A percentile compares a stretch with the other conserved stretches of the same genome.
Evolutionary conservation across 352 stramenopile genomes (phyloP).

Genomic region (Pythium oligandrum): DNA sequence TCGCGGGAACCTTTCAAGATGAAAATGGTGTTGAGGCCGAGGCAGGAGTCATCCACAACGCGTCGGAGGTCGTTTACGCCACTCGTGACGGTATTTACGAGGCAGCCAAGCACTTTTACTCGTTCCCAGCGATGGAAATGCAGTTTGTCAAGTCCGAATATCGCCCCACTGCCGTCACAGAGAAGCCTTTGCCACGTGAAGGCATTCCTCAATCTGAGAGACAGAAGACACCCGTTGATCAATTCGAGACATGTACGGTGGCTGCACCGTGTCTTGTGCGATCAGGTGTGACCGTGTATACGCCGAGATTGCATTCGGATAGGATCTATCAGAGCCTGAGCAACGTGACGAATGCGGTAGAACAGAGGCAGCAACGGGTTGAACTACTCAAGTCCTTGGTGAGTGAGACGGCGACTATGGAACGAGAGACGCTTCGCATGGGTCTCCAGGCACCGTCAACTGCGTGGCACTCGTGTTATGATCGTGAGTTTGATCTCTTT

Average conservation of each 20-base stretch:
- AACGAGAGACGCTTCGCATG: too few relatives aligned
- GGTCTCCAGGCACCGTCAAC: conserved; percentile 47
- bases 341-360: too few relatives aligned
- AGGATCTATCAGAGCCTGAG: too few relatives aligned
- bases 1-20: neutral
- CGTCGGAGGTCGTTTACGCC: neutral
- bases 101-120: conserved; percentile 9
- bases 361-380: too few relatives aligned
- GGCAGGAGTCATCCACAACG: too few relatives aligned
- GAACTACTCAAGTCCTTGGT: too few relatives aligned
- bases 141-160: neutral
- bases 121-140: conserved; percentile 1
- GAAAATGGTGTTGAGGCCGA: neutral
- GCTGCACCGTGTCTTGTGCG: conserved; percentile 27
- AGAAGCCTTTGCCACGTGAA: too few relatives aligned
- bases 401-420: too few relatives aligned
- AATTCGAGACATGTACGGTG: conserved; percentile 15
- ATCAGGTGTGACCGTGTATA: conserved; percentile 64
- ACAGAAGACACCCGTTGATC: too few relatives aligned
- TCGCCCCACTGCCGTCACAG: too few relatives aligned
- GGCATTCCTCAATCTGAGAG: too few relatives aligned
- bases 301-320: conserved; percentile 22
- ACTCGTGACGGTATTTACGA: conserved; percentile 8
- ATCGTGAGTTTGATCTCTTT: conserved; percentile 48
- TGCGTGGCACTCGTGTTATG: conserved; percentile 48